phyloP scores from a whole-genome alignment of 163 green algal species.

The Scenedesmus sp. region DNA sequence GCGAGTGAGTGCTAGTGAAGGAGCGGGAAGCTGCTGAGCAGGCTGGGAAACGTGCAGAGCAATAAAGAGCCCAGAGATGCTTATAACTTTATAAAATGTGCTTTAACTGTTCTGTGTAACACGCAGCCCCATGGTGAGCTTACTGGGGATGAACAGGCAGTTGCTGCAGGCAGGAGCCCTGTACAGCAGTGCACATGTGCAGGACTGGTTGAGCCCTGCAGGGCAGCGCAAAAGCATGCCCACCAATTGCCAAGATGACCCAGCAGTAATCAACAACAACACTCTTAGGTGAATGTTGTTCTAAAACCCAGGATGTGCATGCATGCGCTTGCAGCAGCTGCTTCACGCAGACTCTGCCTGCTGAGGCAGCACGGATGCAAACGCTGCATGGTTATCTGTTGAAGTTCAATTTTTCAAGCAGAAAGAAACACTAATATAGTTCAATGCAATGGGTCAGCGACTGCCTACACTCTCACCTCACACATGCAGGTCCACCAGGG shows the following conservation, averaged over 20 bases:
- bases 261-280: neutral
- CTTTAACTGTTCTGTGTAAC: neutral
- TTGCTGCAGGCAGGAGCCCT: neutral
- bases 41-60: neutral
- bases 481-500: neutral
- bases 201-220: conserved; percentile 5
- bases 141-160: neutral
- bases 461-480: neutral
- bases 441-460: no score
- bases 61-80: neutral
- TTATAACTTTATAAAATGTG: no score
- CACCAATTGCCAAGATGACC: neutral
- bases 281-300: neutral
- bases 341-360: no score
- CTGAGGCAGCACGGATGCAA: no score
- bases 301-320: neutral
- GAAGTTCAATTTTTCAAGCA: no score
- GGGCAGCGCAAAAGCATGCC: conserved; percentile 5
- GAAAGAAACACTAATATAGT: no score
- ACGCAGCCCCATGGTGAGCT: neutral
- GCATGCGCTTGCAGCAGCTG: neutral
- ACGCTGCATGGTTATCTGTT: no score
- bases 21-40: neutral
- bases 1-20: neutral
- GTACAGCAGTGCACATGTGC: neutral